Evolutionary conservation across 257 asterid genomes (phyloP).

Genomic region (Solanum virginianum): DNA sequence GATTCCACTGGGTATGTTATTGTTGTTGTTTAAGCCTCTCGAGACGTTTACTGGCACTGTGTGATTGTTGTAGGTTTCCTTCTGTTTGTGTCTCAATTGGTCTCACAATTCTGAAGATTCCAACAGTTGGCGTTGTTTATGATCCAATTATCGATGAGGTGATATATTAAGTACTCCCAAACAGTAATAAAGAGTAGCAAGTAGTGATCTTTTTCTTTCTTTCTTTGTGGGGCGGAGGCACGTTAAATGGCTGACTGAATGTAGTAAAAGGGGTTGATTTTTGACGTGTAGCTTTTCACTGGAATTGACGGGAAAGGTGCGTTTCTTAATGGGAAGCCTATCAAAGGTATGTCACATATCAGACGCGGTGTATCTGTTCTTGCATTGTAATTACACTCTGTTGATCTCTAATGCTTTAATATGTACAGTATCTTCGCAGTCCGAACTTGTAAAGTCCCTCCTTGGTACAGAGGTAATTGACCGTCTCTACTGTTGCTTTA

Average conservation of each 20-base stretch:
- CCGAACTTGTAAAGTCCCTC: constrained; percentile 68
- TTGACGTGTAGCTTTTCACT: constrained; percentile 59
- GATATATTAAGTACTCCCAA: not conserved
- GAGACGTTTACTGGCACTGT: not conserved
- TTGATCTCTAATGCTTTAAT: not conserved
- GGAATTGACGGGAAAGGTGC: constrained; percentile 69
- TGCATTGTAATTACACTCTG: not conserved
- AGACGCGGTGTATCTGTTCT: no score
- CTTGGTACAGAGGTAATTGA: constrained; percentile 72
- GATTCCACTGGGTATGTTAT: no score
- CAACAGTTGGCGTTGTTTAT: constrained; percentile 73
- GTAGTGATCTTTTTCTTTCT: not conserved
- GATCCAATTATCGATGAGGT: constrained; percentile 87
- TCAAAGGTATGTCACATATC: constrained; percentile 32
- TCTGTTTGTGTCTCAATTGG: constrained; percentile 87
- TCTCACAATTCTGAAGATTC: constrained; percentile 56
- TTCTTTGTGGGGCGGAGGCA: not conserved
- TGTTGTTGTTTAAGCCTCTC: not conserved
- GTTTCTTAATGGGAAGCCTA: constrained; percentile 59
- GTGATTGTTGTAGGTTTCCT: constrained; percentile 45
- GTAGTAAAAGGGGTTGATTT: constrained; percentile 1
- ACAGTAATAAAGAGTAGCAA: not conserved
- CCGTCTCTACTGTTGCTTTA: not conserved
- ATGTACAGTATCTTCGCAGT: constrained; percentile 63
- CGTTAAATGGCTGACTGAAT: not conserved